Percentiles rank a stretch among this genome's conserved stretches.
Conservation (phyloP, 2,329 filamentous ascomycete species). For the Biscogniauxia sp. region DNA sequence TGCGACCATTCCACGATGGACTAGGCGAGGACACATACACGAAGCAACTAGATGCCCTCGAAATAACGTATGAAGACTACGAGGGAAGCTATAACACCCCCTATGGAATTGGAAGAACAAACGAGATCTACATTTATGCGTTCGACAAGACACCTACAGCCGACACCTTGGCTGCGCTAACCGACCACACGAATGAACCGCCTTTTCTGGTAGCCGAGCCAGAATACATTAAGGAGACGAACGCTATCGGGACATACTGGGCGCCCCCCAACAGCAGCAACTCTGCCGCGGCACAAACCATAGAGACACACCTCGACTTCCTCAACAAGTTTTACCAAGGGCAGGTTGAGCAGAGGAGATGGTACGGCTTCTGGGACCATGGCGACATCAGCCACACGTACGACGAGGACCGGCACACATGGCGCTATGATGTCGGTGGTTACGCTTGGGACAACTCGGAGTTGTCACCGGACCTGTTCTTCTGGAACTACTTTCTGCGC, state of each 20-base stretch:
- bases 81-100: constrained; percentile 54
- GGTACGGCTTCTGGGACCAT: constrained; percentile 64
- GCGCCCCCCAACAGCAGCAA: constrained; percentile 33
- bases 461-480: constrained; percentile 59
- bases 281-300: constrained; percentile 32
- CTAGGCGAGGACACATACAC: constrained; percentile 54
- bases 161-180: constrained; percentile 43
- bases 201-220: constrained; percentile 50
- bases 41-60: constrained; percentile 57
- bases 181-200: constrained; percentile 47
- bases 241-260: constrained; percentile 57
- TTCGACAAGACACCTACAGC: constrained; percentile 52
- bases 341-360: constrained; percentile 55
- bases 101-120: constrained; percentile 57
- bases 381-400: constrained; percentile 65
- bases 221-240: constrained; percentile 48
- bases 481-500: constrained; percentile 62
- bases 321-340: constrained; percentile 53
- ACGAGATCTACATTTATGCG: constrained; percentile 52
- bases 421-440: constrained; percentile 63
- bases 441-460: constrained; percentile 67
- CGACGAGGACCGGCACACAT: constrained; percentile 55
- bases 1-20: constrained; percentile 57
- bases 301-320: constrained; percentile 55
- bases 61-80: constrained; percentile 64